phyloP scores from a whole-genome alignment of 2,329 filamentous ascomycete species.

The Aspergillus sp. region DNA sequence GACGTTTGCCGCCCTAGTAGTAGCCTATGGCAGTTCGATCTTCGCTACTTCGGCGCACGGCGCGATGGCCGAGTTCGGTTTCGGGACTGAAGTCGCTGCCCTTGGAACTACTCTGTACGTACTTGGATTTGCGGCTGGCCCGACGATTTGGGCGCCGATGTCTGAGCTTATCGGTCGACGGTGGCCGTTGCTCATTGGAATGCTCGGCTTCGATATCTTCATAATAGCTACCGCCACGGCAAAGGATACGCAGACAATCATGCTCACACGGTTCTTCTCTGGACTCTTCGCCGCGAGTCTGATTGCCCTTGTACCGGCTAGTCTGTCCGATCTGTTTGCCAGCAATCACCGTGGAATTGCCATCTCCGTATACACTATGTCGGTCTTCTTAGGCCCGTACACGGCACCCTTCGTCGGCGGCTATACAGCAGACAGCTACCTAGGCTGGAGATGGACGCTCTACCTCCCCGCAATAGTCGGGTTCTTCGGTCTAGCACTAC shows the following conservation, averaged over 20 bases:
- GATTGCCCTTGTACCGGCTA: slow-evolving; percentile 41
- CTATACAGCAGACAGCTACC: slow-evolving; percentile 46
- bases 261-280: slow-evolving; percentile 45
- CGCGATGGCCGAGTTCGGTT: slow-evolving; percentile 51
- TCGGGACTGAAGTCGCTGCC: slow-evolving; percentile 41
- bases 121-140: slow-evolving; percentile 56
- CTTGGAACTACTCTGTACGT: slow-evolving; percentile 49
- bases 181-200: slow-evolving; percentile 47
- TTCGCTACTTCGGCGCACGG: slow-evolving; percentile 63
- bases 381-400: slow-evolving; percentile 47
- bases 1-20: slow-evolving; percentile 33
- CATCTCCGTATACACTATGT: slow-evolving; percentile 49
- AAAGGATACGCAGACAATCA: slow-evolving; percentile 38
- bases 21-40: slow-evolving; percentile 56
- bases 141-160: slow-evolving; percentile 61
- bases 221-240: slow-evolving; percentile 45
- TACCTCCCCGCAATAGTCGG: slow-evolving; percentile 54
- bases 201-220: slow-evolving; percentile 44
- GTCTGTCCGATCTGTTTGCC: slow-evolving; percentile 50
- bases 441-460: slow-evolving; percentile 52
- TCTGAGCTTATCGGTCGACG: slow-evolving; percentile 60
- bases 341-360: slow-evolving; percentile 40
- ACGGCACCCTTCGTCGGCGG: slow-evolving; percentile 50
- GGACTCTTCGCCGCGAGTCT: slow-evolving; percentile 45
- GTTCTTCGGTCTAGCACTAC: slow-evolving; percentile 40